A percentile compares a stretch with the other conserved stretches of the same genome.
These are phyloP conservation scores for Oidiodendron maius DNA, from an alignment of 495 filamentous ascomycete genomes.

Conservation along the genomic window DNA sequence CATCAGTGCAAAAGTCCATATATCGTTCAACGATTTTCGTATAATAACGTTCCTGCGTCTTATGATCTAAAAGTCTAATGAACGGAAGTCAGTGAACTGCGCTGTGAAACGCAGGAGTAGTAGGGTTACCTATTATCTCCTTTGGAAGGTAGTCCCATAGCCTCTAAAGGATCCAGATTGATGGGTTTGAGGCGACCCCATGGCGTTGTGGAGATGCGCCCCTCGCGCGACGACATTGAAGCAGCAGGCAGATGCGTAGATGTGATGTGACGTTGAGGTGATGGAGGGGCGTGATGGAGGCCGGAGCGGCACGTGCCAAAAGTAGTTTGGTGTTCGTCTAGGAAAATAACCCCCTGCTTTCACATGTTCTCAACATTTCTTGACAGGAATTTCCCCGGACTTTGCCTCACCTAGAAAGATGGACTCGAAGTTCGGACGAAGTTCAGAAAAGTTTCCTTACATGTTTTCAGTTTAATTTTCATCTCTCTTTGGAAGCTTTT, in stretches of 20 bases:
- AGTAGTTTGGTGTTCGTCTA: too few species aligned
- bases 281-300: too few species aligned
- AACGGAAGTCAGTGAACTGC: not conserved
- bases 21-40: conserved; percentile 80
- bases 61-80: conserved; percentile 64
- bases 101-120: not conserved
- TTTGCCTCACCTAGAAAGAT: too few species aligned
- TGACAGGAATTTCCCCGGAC: too few species aligned
- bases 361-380: too few species aligned
- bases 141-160: conserved; percentile 79
- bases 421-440: too few species aligned
- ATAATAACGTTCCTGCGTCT: conserved; percentile 77
- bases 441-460: too few species aligned
- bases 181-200: conserved; percentile 69
- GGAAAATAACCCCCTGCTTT: too few species aligned
- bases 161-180: conserved; percentile 64
- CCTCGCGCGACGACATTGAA: conserved; percentile 24
- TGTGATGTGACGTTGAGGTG: too few species aligned
- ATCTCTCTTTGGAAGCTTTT: not conserved
- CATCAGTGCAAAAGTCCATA: conserved; percentile 73
- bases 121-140: conserved; percentile 63
- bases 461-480: not conserved
- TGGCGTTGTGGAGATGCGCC: conserved; percentile 45
- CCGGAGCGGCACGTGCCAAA: too few species aligned
- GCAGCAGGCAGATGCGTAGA: too few species aligned